phyloP scores from a whole-genome alignment of 73 alveolate genomes.

The Tetrahymena malaccensis region DNA sequence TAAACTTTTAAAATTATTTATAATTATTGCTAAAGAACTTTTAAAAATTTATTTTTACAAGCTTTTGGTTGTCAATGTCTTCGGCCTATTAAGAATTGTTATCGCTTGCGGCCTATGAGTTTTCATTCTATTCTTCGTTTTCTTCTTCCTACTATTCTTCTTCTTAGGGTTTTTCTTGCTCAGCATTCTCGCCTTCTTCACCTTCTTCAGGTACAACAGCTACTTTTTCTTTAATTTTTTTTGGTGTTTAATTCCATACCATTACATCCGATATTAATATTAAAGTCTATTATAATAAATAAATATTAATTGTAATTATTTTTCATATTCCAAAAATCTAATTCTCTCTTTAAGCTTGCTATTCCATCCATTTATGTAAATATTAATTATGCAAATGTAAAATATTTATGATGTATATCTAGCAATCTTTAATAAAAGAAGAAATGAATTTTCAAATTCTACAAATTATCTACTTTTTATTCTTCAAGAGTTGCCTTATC shows the following conservation, averaged over 20 bases:
- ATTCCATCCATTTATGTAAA: background rate
- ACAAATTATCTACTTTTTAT: constrained; percentile 9
- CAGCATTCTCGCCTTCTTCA: constrained; percentile 45
- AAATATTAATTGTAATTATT: background rate
- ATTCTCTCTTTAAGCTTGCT: background rate
- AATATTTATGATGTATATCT: no score
- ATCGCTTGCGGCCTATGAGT: constrained; percentile 17
- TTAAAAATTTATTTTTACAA: background rate
- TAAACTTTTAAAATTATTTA: no score
- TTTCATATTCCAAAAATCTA: no score
- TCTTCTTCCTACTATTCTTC: constrained; percentile 51
- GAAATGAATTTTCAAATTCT: no score
- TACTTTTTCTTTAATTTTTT: constrained; percentile 51
- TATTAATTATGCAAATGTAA: background rate
- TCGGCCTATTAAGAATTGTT: background rate
- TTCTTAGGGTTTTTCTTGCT: constrained; percentile 52
- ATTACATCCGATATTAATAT: constrained; percentile 75
- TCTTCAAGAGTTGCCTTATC: constrained; percentile 29
- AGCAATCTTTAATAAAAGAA: no score
- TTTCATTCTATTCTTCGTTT: constrained; percentile 38
- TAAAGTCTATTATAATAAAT: constrained; percentile 41
- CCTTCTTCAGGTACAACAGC: constrained; percentile 56
- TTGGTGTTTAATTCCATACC: constrained; percentile 91
- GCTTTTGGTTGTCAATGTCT: constrained; percentile 22
- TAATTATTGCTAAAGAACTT: no score